Percentiles rank a stretch among this genome's conserved stretches.
These are phyloP conservation scores for Lentinula edodes DNA, from an alignment of 768 basidiomycete species.

Conservation along the genomic window DNA sequence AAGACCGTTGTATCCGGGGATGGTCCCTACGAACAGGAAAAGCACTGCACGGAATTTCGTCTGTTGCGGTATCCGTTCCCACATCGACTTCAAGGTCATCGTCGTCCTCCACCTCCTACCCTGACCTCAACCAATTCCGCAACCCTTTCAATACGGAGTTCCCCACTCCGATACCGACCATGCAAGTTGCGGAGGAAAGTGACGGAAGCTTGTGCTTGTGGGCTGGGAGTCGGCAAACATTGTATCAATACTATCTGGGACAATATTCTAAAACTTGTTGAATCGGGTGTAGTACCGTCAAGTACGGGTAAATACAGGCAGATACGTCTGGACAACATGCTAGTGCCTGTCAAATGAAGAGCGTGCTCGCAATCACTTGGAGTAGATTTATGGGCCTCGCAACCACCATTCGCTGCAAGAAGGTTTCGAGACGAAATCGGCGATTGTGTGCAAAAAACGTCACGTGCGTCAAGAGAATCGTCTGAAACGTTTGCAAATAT, in stretches of 20 bases:
- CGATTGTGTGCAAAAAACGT: too few species aligned
- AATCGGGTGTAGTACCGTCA: not conserved
- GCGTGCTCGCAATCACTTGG: too few species aligned
- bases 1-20: constrained; percentile 56
- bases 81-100: not conserved
- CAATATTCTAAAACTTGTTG: constrained; percentile 7
- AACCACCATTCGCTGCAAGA: too few species aligned
- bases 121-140: not conserved
- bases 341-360: too few species aligned
- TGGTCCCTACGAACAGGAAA: constrained; percentile 64
- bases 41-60: constrained; percentile 19
- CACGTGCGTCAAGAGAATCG: too few species aligned
- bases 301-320: too few species aligned
- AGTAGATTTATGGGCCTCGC: too few species aligned
- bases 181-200: constrained; percentile 44
- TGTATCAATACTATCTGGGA: constrained; percentile 49
- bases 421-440: too few species aligned
- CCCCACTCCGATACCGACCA: constrained; percentile 32
- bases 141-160: constrained; percentile 31
- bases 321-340: too few species aligned
- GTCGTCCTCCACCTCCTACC: not conserved
- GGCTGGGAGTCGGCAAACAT: constrained; percentile 38
- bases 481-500: too few species aligned
- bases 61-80: not conserved
- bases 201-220: constrained; percentile 40